phyloP scores from a whole-genome alignment of 495 filamentous ascomycete genomes.

The Neurospora sp. region DNA sequence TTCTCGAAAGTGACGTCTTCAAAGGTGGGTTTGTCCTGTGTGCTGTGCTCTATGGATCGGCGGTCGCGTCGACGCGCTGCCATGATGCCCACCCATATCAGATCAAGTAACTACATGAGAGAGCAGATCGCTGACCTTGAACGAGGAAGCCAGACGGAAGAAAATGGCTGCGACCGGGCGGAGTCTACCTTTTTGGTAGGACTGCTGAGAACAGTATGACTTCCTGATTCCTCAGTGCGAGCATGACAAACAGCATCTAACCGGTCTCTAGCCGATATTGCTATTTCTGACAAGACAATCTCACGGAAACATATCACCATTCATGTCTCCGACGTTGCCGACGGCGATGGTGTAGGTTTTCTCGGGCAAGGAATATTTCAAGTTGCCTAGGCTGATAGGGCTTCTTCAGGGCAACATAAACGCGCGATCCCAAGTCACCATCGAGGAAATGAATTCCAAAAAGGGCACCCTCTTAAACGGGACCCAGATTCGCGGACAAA shows the following conservation, averaged over 20 bases:
- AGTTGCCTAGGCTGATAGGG: not conserved
- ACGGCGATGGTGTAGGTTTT: slow-evolving; percentile 58
- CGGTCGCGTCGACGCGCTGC: not conserved
- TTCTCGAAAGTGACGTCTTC: slow-evolving; percentile 46
- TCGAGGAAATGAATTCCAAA: slow-evolving; percentile 67
- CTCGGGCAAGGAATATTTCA: not conserved
- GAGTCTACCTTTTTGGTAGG: slow-evolving; percentile 71
- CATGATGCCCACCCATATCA: not conserved
- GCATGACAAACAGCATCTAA: not conserved
- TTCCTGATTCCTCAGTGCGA: not conserved
- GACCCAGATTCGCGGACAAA: slow-evolving; percentile 49
- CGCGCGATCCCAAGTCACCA: slow-evolving; percentile 50
- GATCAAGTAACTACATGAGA: not conserved
- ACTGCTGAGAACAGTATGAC: slow-evolving; percentile 39
- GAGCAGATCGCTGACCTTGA: not conserved
- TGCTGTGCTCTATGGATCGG: not conserved
- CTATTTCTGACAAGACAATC: slow-evolving; percentile 61
- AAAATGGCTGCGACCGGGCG: slow-evolving; percentile 73
- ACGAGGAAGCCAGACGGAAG: slow-evolving; percentile 42
- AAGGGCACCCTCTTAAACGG: slow-evolving; percentile 72
- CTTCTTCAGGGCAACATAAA: slow-evolving; percentile 44
- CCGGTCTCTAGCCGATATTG: slow-evolving; percentile 39
- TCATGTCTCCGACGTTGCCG: slow-evolving; percentile 51
- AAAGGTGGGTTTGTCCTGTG: slow-evolving; percentile 27
- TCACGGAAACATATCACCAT: slow-evolving; percentile 87